Conservation (phyloP, 208 protist genomes). For the Leishmania mexicana region DNA sequence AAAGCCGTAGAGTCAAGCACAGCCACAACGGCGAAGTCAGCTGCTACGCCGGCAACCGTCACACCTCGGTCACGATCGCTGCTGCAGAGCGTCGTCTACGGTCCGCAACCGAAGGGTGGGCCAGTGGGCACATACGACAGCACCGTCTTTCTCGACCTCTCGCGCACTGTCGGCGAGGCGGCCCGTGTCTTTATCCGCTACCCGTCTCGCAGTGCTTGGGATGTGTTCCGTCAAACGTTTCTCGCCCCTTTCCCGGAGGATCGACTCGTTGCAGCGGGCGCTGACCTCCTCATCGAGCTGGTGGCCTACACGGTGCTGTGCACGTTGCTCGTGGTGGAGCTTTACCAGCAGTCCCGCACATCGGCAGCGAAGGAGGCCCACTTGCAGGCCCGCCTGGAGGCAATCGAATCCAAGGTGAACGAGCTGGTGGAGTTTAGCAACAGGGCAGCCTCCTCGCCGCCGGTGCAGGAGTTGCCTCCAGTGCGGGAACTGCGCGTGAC, state of each 20-base stretch:
- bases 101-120: slow-evolving; percentile 39
- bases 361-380: slow-evolving; percentile 62
- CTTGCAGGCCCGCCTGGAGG: slow-evolving; percentile 59
- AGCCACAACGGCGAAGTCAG: background rate
- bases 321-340: slow-evolving; percentile 62
- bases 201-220: slow-evolving; percentile 71
- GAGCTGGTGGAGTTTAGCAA: slow-evolving; percentile 55
- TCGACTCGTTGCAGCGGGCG: slow-evolving; percentile 69
- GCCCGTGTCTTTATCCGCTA: slow-evolving; percentile 71
- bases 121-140: slow-evolving; percentile 56
- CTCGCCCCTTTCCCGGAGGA: slow-evolving; percentile 71
- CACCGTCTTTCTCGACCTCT: slow-evolving; percentile 53
- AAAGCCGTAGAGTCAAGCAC: background rate
- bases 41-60: slow-evolving; percentile 31
- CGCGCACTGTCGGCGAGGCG: slow-evolving; percentile 48
- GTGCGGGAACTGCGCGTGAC: slow-evolving; percentile 42
- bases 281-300: slow-evolving; percentile 82
- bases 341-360: slow-evolving; percentile 49
- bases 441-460: slow-evolving; percentile 7
- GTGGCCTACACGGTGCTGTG: slow-evolving; percentile 73
- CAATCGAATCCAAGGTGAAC: slow-evolving; percentile 82
- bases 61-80: slow-evolving; percentile 77
- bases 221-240: slow-evolving; percentile 77
- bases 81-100: slow-evolving; percentile 60
- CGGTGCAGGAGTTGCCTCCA: slow-evolving; percentile 37